Conservation (phyloP, 345 rosid species). For the Euphorbia pulcherrima region DNA sequence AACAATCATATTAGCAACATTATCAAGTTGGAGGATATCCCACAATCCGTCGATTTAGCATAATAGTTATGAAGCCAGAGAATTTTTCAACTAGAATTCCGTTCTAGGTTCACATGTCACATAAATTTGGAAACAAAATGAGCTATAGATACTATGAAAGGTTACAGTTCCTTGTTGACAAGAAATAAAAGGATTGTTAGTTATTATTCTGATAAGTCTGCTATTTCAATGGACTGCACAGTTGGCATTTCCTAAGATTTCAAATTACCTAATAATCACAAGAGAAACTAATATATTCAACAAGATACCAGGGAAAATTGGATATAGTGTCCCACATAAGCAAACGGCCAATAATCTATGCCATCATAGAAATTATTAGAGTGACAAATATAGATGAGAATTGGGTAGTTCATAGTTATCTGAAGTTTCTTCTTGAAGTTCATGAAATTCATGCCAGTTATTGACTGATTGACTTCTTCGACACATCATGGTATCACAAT, state of each 20-base stretch:
- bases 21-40: not conserved
- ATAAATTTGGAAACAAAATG: not conserved
- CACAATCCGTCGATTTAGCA: not conserved
- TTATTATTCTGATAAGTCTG: not conserved
- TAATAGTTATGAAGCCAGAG: not conserved
- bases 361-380: not conserved
- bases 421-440: not conserved
- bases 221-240: not conserved
- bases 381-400: not conserved
- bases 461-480: not conserved
- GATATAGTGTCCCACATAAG: not conserved
- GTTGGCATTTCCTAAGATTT: not conserved
- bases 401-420: not conserved
- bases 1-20: not conserved
- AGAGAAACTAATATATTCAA: not conserved
- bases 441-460: too few species aligned
- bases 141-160: too few species aligned
- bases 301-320: not conserved
- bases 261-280: not conserved
- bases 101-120: not conserved
- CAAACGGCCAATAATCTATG: not conserved
- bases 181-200: not conserved
- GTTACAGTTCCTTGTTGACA: not conserved
- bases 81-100: not conserved
- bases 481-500: not conserved